A percentile compares a stretch with the other conserved stretches of the same genome.
Conservation (phyloP, 176 grass and related monocot genomes). For the bread wheat (Triticum aestivum) region IWGSC_CS_RefSeq_v2.1 NC_057802.1:576562222-576562721, state of each 20-base stretch:
- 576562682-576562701: constrained; percentile 29
- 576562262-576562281: constrained; percentile 46
- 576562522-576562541: constrained; percentile 41
- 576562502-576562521: constrained; percentile 43
- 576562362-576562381: constrained; percentile 33
- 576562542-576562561: constrained; percentile 45
- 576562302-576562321: constrained; percentile 39
- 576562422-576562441: constrained; percentile 43
- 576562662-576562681: constrained; percentile 36
- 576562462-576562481: constrained; percentile 41
- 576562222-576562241: constrained; percentile 41
- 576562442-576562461: constrained; percentile 49
- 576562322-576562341: constrained; percentile 48
- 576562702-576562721: constrained; percentile 29
- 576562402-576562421: constrained; percentile 46
- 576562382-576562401: constrained; percentile 42
- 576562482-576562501: constrained; percentile 42
- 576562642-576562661: constrained; percentile 50
- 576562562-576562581: constrained; percentile 40
- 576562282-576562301: constrained; percentile 48
- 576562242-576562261: constrained; percentile 37
- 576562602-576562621: constrained; percentile 38
- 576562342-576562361: constrained; percentile 41
- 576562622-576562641: constrained; percentile 55
- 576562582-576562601: constrained; percentile 46